Conservation (phyloP, 2,329 filamentous ascomycete genomes). For the Talaromyces sp. region DNA sequence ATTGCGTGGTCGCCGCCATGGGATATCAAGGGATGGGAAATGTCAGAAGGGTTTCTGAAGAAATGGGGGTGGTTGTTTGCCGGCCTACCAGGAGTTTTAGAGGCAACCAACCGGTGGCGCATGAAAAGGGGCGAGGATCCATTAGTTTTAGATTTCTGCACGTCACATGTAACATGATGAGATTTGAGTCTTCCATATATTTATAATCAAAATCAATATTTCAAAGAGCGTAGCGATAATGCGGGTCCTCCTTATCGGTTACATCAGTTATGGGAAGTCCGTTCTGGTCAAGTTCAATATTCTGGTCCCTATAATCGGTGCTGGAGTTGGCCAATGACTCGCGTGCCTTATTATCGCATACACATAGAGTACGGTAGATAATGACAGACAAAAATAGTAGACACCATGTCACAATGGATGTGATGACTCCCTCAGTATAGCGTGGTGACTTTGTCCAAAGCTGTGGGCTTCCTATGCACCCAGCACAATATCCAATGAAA, state of each 20-base stretch:
- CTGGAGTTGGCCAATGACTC: slow-evolving; percentile 9
- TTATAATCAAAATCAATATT: too few species aligned
- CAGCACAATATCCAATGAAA: slow-evolving; percentile 55
- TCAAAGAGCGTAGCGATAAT: slow-evolving; percentile 15
- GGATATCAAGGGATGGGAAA: slow-evolving; percentile 45
- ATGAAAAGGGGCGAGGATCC: slow-evolving; percentile 16
- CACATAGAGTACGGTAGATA: slow-evolving; percentile 17
- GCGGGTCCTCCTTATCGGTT: slow-evolving; percentile 15
- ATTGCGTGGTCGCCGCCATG: slow-evolving; percentile 50
- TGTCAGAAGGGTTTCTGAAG: slow-evolving; percentile 45
- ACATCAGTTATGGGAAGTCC: slow-evolving; percentile 15
- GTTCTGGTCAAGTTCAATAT: slow-evolving; percentile 17
- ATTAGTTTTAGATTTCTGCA: neutral
- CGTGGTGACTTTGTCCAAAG: slow-evolving; percentile 49
- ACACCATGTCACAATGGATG: slow-evolving; percentile 34
- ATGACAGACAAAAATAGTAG: slow-evolving; percentile 17
- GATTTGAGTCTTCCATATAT: neutral
- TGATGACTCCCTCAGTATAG: slow-evolving; percentile 53
- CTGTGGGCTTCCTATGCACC: slow-evolving; percentile 53
- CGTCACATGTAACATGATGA: neutral
- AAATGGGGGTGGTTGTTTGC: slow-evolving; percentile 27
- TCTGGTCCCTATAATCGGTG: neutral
- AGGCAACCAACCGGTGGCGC: slow-evolving; percentile 24
- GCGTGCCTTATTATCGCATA: slow-evolving; percentile 15
- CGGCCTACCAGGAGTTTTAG: slow-evolving; percentile 14